Percentiles rank a stretch among this genome's conserved stretches.
phyloP scores from a whole-genome alignment of 2,329 filamentous ascomycete genomes.

The Blastomyces parvus region DNA sequence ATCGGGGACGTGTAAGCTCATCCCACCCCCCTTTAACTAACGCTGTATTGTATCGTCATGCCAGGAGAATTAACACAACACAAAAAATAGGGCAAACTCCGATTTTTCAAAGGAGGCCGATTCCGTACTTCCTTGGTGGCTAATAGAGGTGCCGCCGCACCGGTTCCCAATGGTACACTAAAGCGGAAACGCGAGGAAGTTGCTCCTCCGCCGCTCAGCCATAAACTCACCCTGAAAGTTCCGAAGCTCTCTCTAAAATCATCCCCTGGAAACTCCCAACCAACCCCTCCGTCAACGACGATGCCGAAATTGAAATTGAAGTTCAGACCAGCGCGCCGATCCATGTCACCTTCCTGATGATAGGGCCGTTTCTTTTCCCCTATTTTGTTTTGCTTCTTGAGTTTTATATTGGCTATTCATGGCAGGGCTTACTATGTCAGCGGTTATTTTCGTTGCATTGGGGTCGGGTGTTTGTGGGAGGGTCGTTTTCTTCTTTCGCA shows the following conservation, averaged over 20 bases:
- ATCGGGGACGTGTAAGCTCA: constrained; percentile 42
- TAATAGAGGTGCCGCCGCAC: constrained; percentile 21
- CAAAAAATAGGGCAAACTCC: constrained; percentile 31
- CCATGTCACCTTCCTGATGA: constrained; percentile 4
- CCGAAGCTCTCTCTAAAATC: constrained; percentile 26
- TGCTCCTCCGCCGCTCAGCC: constrained; percentile 23
- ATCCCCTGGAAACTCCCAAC: constrained; percentile 19
- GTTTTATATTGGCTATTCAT: neutral
- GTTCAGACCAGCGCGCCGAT: constrained; percentile 23
- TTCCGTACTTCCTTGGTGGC: constrained; percentile 31
- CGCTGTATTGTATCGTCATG: neutral
- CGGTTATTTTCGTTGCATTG: neutral
- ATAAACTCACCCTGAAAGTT: constrained; percentile 36
- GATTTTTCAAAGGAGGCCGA: constrained; percentile 33
- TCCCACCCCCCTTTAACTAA: constrained; percentile 6
- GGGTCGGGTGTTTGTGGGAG: neutral
- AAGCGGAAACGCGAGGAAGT: constrained; percentile 36
- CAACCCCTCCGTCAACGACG: constrained; percentile 18
- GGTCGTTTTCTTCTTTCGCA: neutral
- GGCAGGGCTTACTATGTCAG: neutral
- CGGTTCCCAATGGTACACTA: constrained; percentile 13
- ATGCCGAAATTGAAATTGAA: constrained; percentile 35
- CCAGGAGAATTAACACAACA: neutral
- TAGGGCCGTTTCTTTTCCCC: neutral
- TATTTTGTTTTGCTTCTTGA: neutral